phyloP scores from a whole-genome alignment of 441 rosid species.

The Melastoma candidum region DNA sequence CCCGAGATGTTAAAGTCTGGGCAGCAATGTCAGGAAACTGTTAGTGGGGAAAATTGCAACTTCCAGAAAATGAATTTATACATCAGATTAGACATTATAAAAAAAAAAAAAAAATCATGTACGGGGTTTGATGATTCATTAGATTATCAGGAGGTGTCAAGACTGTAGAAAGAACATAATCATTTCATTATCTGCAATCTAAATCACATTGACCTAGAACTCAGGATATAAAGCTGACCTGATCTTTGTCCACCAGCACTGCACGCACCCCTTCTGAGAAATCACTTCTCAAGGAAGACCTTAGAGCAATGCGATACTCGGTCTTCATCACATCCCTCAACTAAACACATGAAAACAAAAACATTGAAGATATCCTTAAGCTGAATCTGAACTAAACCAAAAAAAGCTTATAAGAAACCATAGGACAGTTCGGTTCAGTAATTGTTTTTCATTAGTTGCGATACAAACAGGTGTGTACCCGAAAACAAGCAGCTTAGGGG shows the following conservation, averaged over 20 bases:
- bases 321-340: conserved; percentile 71
- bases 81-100: no score
- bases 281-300: conserved; percentile 66
- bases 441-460: no score
- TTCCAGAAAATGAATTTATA: no score
- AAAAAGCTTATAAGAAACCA: no score
- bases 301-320: conserved; percentile 72
- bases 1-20: background rate
- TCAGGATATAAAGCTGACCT: conserved; percentile 35
- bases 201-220: background rate
- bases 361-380: background rate
- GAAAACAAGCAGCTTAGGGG: background rate
- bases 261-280: conserved; percentile 94
- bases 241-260: conserved; percentile 89
- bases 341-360: conserved; percentile 26
- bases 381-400: no score
- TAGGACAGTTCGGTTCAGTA: no score
- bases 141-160: background rate
- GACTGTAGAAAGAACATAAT: background rate
- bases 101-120: no score
- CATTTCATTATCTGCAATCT: background rate
- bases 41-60: no score
- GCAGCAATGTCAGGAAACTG: no score
- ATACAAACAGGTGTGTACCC: background rate
- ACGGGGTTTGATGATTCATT: no score